phyloP scores from a whole-genome alignment of 306 rosid genomes.

The Rosa persica region DNA sequence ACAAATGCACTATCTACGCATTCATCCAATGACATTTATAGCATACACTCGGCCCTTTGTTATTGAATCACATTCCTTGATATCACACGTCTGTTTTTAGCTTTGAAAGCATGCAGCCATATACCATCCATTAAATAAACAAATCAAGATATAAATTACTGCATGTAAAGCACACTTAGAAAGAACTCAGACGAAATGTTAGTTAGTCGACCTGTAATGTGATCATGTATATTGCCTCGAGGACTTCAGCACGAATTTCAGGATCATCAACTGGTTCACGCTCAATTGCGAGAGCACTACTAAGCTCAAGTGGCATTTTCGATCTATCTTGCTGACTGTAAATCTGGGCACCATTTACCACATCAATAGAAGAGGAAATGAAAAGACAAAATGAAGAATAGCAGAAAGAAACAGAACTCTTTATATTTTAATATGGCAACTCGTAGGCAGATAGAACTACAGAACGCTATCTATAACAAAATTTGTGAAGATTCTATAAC shows the following conservation, averaged over 20 bases:
- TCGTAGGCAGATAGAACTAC: neutral
- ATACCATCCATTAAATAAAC: neutral
- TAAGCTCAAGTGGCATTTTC: slow-evolving; percentile 95
- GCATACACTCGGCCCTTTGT: neutral
- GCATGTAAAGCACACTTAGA: too few species aligned
- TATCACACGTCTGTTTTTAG: neutral
- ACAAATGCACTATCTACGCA: neutral
- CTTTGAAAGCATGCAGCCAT: neutral
- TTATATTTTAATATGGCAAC: slow-evolving; percentile 6
- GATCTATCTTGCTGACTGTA: slow-evolving; percentile 70
- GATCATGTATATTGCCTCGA: slow-evolving; percentile 92
- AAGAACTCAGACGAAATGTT: neutral
- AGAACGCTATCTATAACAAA: neutral
- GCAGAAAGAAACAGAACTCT: neutral
- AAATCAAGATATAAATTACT: neutral
- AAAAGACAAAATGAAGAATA: neutral
- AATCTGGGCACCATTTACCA: slow-evolving; percentile 45
- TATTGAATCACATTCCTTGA: neutral
- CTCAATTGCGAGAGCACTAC: slow-evolving; percentile 82
- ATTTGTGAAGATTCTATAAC: neutral
- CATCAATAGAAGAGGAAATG: slow-evolving; percentile 23
- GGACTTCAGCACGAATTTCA: slow-evolving; percentile 71
- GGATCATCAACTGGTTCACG: slow-evolving; percentile 79
- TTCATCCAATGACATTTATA: neutral
- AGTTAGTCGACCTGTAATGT: slow-evolving; percentile 57